phyloP scores from a whole-genome alignment of 768 basidiomycete species.

The Collybia mongolica region DNA sequence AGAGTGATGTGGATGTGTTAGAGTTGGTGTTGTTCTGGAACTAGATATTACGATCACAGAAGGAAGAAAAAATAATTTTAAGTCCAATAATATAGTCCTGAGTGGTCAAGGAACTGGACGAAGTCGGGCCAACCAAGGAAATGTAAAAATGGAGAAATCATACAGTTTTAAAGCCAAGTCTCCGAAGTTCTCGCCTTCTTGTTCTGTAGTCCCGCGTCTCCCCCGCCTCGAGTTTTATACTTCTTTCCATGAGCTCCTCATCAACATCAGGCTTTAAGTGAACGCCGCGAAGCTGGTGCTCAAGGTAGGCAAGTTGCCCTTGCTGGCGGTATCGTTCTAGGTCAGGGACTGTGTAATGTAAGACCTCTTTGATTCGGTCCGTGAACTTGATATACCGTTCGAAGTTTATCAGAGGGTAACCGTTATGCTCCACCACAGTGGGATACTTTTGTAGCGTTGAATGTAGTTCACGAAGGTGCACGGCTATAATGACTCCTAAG shows the following conservation, averaged over 20 bases:
- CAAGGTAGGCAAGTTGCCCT: conserved; percentile 41
- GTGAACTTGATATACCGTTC: conserved; percentile 36
- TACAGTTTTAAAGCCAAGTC: conserved; percentile 20
- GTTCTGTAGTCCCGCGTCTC: conserved; percentile 22
- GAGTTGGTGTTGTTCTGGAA: too few species aligned
- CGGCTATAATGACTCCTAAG: conserved; percentile 21
- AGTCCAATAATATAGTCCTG: too few species aligned
- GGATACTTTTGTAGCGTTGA: conserved; percentile 28
- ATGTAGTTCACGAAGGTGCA: conserved; percentile 36
- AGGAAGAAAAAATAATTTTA: too few species aligned
- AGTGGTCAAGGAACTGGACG: too few species aligned
- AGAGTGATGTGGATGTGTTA: too few species aligned
- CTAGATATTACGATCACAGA: too few species aligned
- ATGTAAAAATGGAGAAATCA: background rate
- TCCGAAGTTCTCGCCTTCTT: conserved; percentile 17
- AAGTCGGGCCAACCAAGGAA: too few species aligned
- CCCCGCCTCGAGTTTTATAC: conserved; percentile 25
- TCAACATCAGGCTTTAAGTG: conserved; percentile 25
- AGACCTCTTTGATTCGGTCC: conserved; percentile 30
- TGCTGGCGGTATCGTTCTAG: conserved; percentile 27
- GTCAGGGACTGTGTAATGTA: conserved; percentile 30
- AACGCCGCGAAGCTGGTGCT: conserved; percentile 32
- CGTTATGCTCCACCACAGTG: conserved; percentile 25
- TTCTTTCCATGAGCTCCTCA: conserved; percentile 30
- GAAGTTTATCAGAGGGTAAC: conserved; percentile 41